These are phyloP conservation scores for Trametes sp. DNA, from an alignment of 1,284 basidiomycete genomes.

Conservation along the genomic window DNA sequence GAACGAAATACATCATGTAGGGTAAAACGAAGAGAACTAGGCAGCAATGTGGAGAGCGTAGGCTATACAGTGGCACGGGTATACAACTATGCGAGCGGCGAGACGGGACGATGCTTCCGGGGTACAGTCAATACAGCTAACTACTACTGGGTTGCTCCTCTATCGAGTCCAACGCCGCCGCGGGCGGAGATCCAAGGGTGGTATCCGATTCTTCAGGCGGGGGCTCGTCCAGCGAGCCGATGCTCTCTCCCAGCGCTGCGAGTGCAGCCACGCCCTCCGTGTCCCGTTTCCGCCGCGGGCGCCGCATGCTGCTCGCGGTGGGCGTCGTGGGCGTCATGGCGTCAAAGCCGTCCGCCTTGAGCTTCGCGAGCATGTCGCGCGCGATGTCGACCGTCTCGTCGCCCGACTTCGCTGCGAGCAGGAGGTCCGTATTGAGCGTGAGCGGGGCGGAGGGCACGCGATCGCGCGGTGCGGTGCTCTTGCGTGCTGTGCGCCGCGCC, in stretches of 20 bases:
- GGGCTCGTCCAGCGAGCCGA: conserved; percentile 24
- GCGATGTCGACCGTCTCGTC: conserved; percentile 68
- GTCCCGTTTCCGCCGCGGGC: conserved; percentile 32
- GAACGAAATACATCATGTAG: conserved; percentile 29
- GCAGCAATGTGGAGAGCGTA: conserved; percentile 34
- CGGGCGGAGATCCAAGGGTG: conserved; percentile 18
- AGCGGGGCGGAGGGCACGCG: conserved; percentile 49
- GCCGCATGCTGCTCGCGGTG: conserved; percentile 32
- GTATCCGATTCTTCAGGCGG: conserved; percentile 26
- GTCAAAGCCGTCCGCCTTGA: conserved; percentile 61
- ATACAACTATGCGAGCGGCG: conserved; percentile 31
- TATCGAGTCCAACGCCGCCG: conserved; percentile 29
- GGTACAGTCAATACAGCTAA: conserved; percentile 31
- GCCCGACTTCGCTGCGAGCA: conserved; percentile 35
- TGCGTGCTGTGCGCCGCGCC: conserved; percentile 60
- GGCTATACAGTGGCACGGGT: conserved; percentile 34
- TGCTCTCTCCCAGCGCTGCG: conserved; percentile 29
- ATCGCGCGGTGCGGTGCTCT: conserved; percentile 45
- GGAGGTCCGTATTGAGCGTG: conserved; percentile 49
- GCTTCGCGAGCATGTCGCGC: conserved; percentile 74
- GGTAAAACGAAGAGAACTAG: conserved; percentile 28
- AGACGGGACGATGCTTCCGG: conserved; percentile 22
- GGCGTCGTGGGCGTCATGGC: conserved; percentile 36
- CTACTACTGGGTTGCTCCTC: conserved; percentile 29
- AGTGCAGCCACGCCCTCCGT: conserved; percentile 32